Evolutionary conservation across 805 yeast genomes (phyloP), one percentile per base, ranked within the genome.

Genomic region (Lipomyces anomalus): DNA sequence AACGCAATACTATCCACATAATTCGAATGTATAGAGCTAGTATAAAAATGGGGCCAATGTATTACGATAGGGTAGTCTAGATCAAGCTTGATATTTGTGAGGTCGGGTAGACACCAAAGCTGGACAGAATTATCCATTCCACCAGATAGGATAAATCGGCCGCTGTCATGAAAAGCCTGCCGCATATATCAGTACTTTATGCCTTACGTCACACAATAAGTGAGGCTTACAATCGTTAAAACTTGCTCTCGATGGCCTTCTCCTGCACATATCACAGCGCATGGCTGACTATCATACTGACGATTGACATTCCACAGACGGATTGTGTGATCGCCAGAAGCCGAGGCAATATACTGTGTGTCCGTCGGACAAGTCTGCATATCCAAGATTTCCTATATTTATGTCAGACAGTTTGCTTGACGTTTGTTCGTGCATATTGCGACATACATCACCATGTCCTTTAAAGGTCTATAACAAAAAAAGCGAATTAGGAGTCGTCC

Each of bases 281-380:
- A 49, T 9, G 53, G 53, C 33, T 49, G 53, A 3, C 28, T 33
- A 4, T 17, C 21, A 23, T 30, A 42, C 13, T 17, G 20, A 21
- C 36, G 39, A 2, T 41, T 49, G 4, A 47, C 35, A 11, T 79
- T 74, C 85, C 94, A 87, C 2, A 92, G 65, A 30, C 88, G 70
- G 6, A 89, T 72, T 0, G 94, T 80, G 48, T 79, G 70, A 62
- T 90, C 97, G 61, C 90, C 96, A 0, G 95, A 82, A 1, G 83
- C 89, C 0, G 95, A 78, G 1, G 95, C 96, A 6, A 90, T 26
- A 17, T 46, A 32, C 22, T 49, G 48, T 6, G 42, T 38, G 6
- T 20, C 35, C 22, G 44, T 28, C 5, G 52, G 47, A 20, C 41
- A 43, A 4, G 48, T 28, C 26, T 47, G 52, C 30, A 49, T 20